Evolutionary conservation across 148 eudicot genomes (phyloP).

Genomic region (Pouteria glomerata): DNA sequence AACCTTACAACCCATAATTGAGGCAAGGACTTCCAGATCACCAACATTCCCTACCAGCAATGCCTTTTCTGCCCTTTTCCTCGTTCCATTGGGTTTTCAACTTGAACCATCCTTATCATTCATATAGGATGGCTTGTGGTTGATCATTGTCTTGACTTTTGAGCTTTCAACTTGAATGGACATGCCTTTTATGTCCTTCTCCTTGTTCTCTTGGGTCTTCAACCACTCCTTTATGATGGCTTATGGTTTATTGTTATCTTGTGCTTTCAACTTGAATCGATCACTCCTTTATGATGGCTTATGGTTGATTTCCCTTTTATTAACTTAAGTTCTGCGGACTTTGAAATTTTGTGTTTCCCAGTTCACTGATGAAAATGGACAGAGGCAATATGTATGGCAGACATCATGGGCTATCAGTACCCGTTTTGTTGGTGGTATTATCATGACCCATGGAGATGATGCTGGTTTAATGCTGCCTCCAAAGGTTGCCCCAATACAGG

Average conservation of each 20-base stretch:
- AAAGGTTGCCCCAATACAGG: constrained; percentile 93
- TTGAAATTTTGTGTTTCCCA: constrained; percentile 23
- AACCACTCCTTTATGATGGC: background rate
- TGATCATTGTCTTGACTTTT: too few species aligned
- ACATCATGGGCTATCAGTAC: constrained; percentile 99
- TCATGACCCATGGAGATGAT: constrained; percentile 99
- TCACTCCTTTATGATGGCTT: background rate
- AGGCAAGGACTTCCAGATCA: too few species aligned
- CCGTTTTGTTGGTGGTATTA: constrained; percentile 94
- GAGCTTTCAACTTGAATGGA: too few species aligned
- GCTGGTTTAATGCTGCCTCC: constrained; percentile 96
- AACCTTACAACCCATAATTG: too few species aligned
- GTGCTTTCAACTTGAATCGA: background rate
- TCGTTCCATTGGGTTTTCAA: too few species aligned
- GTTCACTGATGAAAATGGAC: constrained; percentile 94
- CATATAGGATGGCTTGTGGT: too few species aligned
- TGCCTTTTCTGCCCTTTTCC: too few species aligned
- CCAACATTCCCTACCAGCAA: too few species aligned
- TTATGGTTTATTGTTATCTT: constrained; percentile 1
- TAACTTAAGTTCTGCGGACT: background rate
- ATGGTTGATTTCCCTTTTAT: background rate
- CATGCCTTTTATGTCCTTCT: too few species aligned
- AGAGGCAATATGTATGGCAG: constrained; percentile 94
- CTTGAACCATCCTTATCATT: too few species aligned
- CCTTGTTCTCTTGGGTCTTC: background rate